These are phyloP conservation scores for Fragaria nilgerrensis DNA, from an alignment of 306 rosid species.

Conservation along the genomic window DNA sequence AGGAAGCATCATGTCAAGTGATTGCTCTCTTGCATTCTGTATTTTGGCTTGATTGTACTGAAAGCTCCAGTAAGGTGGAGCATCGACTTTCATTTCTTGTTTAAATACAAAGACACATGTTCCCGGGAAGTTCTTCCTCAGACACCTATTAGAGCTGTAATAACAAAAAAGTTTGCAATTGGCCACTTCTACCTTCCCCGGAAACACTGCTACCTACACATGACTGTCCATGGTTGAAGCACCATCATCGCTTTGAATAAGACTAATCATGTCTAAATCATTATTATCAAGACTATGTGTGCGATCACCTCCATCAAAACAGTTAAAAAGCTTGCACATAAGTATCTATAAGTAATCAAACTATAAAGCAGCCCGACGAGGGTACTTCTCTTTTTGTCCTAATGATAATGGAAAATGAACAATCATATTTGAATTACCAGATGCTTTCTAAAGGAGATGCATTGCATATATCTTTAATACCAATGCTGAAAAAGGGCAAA, in stretches of 20 bases:
- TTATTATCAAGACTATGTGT: not conserved
- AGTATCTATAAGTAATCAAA: not conserved
- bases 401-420: not conserved
- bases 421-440: not conserved
- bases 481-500: not conserved
- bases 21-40: no score
- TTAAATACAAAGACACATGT: not conserved
- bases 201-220: not conserved
- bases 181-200: not conserved
- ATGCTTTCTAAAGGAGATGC: not conserved
- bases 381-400: not conserved
- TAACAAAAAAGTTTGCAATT: not conserved
- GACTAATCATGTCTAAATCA: not conserved
- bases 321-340: not conserved
- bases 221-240: not conserved
- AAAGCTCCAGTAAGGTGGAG: constrained; percentile 2
- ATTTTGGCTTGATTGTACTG: no score
- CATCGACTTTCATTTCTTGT: not conserved
- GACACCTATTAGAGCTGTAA: not conserved
- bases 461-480: not conserved
- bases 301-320: not conserved
- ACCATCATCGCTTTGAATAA: not conserved
- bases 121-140: not conserved
- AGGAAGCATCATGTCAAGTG: not conserved
- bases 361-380: not conserved